Percentiles rank a stretch among this genome's conserved stretches.
Evolutionary conservation across 345 rosid species (phyloP).

Genomic region (Viola odorata): DNA sequence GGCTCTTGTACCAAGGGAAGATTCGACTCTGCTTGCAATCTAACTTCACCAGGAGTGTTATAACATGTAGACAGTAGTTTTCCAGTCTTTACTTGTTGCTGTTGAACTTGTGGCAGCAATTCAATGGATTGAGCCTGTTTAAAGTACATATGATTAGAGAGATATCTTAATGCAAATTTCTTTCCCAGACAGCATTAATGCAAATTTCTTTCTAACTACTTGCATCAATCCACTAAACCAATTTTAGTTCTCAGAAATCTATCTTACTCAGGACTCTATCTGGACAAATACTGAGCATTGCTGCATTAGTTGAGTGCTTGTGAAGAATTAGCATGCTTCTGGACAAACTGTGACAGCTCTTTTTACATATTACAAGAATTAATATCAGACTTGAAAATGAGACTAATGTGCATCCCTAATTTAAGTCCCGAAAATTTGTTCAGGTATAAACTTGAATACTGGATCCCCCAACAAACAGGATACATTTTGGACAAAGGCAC

Average conservation of each 20-base stretch:
- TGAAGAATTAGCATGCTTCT: too few species aligned
- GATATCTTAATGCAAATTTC: background rate
- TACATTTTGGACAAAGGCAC: background rate
- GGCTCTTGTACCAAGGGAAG: constrained; percentile 28
- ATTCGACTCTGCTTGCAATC: constrained; percentile 33
- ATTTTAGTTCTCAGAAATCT: background rate
- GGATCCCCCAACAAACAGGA: background rate
- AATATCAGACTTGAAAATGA: too few species aligned
- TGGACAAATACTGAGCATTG: too few species aligned
- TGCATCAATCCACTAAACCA: background rate
- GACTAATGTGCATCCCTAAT: background rate
- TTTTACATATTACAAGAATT: too few species aligned
- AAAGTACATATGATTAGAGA: constrained; percentile 21
- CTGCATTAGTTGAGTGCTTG: too few species aligned
- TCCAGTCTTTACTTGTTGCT: constrained; percentile 56
- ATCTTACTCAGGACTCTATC: too few species aligned
- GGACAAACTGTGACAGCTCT: too few species aligned
- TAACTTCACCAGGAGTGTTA: constrained; percentile 37
- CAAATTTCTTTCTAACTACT: background rate
- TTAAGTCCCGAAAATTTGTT: background rate
- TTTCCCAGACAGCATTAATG: background rate
- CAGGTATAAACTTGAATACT: background rate
- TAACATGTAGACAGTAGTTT: constrained; percentile 14
- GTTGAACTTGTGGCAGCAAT: constrained; percentile 65
- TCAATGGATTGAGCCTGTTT: constrained; percentile 59